Evolutionary conservation across 2,329 filamentous ascomycete species (phyloP), one percentile per base, ranked within the genome.

Genomic region (Cordyceps javanica): DNA sequence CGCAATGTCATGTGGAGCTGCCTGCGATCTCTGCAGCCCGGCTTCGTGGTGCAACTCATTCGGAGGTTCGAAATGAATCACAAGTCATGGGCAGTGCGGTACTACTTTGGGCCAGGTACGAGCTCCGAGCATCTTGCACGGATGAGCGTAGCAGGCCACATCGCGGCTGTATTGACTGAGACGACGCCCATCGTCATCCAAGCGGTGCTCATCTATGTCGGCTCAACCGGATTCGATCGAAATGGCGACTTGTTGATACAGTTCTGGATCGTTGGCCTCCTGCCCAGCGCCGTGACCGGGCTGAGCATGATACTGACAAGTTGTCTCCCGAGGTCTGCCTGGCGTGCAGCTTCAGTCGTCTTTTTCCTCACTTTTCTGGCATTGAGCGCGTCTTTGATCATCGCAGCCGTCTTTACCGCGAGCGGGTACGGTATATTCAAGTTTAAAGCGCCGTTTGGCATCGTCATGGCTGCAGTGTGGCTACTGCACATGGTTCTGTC

Each of bases 1-100:
- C 39, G 32, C 41, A 55, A 48, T 21, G 53, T 55, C 42, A 48
- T 48, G 42, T 55, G 53, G 53, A 48, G 53, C 42, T 55, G 53
- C 23, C 42, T 55, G 23, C 53, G 53, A 14, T 55, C 53, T 21
- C 32, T 55, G n/a, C 53, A 55, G 42, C 53, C 53, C 5, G 53
- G 53, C 23, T 39, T 55, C 11, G 53, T 55, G 30, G 42, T 55
- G 32, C 41, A 44, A n/a, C 42, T 55, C 32, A 19, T 48, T 16
- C 53, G 39, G 14, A 21, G 39, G 3, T 55, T 55, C 21, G 53
- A 55, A 13, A 7, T 19, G 21, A 38, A 55, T 38, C 53, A 45
- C 53, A 46, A 5, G 21, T 5, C 48, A 8, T 55, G 53, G 53
- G 53, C 32, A 19, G 53, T 55, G 11, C 53, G 53, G 5, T 55